Evolutionary conservation across 192 early-diverging fungal species (phyloP), one percentile per base, ranked within the genome.

Genomic region (Mortierella alpina): DNA sequence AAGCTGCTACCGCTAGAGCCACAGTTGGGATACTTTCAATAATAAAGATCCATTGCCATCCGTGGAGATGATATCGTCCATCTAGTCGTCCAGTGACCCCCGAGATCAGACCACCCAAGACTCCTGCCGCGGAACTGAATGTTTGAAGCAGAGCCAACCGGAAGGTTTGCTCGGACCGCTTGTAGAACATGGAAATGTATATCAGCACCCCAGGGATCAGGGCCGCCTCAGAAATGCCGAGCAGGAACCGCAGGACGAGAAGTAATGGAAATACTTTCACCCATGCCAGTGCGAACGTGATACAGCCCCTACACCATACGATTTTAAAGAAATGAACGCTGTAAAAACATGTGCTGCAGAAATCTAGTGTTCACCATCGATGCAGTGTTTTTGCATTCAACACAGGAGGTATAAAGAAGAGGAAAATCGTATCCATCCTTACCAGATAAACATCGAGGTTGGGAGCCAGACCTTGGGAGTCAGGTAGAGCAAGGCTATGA

Each of bases 51-150:
- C 85, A 90, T 60, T 86, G 88, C 90, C 90, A 91, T 11, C 83
- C 84, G 40, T 56, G 39, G 10, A 90, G 50, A 7, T 84, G 68
- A 6, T 70, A 56, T 14, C 55, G 52, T 15, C 87, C 88, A 55
- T 91, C 76, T 63, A 93, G 72, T 57, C 83, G 60, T 18, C 80
- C 71, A 53, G 91, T 87, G 53, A 71, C 86, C 72, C 88, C 88
- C 49, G 90, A 89, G 60, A 91, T 63, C 17, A 92, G 63, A 50
- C 90, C 92, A 44, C 89, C 89, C 50, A 92, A 75, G 13, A 83
- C 86, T 18, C 86, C 86, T 14, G 87, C 88, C 17, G 85, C 65
- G 4, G 83, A 84, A 42, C 84, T 74, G 49, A 82, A 85, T 4
- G 75, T 60, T 53, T 84, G 87, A 11, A 89, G 85, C 10, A 86